These are phyloP conservation scores for Saccharomyces hybrid DNA, from an alignment of 1,139 yeast species.

Conservation along the genomic window DNA sequence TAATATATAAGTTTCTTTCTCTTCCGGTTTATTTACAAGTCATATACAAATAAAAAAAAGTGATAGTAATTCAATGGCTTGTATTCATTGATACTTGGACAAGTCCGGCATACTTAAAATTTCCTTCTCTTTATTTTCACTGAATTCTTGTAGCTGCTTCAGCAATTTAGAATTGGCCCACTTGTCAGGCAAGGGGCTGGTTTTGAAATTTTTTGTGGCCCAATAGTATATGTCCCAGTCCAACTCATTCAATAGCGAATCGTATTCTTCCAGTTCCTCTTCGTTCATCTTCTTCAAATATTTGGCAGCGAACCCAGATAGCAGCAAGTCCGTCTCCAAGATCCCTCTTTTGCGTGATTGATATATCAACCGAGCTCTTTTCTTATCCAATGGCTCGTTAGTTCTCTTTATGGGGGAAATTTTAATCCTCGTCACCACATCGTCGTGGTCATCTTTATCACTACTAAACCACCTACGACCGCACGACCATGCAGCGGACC, in stretches of 20 bases:
- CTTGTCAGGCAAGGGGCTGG: conserved; percentile 78
- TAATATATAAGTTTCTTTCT: not conserved
- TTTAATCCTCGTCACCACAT: conserved; percentile 36
- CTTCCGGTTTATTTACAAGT: not conserved
- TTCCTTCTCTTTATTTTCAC: conserved; percentile 64
- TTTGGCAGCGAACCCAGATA: conserved; percentile 78
- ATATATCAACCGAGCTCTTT: conserved; percentile 79
- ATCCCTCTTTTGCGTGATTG: conserved; percentile 96
- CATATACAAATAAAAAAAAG: not conserved
- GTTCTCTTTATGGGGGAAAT: conserved; percentile 70
- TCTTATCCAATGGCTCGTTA: conserved; percentile 67
- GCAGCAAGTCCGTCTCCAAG: conserved; percentile 79
- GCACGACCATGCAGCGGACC: not conserved
- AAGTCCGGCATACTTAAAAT: conserved; percentile 82
- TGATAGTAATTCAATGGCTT: not conserved
- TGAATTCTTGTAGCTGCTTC: conserved; percentile 59
- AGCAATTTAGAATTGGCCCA: conserved; percentile 70
- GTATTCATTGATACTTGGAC: conserved; percentile 21
- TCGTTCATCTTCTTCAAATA: conserved; percentile 52
- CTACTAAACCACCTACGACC: not conserved
- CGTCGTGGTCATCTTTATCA: conserved; percentile 13
- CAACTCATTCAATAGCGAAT: conserved; percentile 74
- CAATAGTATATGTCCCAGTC: conserved; percentile 99
- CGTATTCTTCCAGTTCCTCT: conserved; percentile 79
- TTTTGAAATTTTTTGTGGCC: conserved; percentile 79